Evolutionary conservation across 768 basidiomycete genomes (phyloP).

Genomic region (Rhizopogon vinicolor): DNA sequence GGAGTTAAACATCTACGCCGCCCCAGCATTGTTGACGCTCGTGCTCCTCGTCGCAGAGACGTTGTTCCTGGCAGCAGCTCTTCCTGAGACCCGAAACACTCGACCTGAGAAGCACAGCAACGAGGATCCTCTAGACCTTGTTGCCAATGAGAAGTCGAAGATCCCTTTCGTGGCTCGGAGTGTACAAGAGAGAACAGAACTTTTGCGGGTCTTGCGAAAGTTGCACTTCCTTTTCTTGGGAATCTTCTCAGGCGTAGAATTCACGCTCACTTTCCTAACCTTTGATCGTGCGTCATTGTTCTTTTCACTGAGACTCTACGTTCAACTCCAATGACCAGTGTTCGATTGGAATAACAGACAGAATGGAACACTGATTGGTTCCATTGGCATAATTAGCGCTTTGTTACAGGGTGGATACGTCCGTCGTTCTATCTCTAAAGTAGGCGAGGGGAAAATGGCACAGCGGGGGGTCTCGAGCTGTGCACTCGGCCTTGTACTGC

Average conservation of each 20-base stretch:
- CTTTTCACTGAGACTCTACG: not conserved
- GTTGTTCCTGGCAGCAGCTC: slow-evolving; percentile 60
- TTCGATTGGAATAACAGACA: slow-evolving; percentile 88
- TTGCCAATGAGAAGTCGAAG: slow-evolving; percentile 14
- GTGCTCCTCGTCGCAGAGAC: slow-evolving; percentile 78
- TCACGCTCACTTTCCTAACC: slow-evolving; percentile 93
- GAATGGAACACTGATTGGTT: slow-evolving; percentile 79
- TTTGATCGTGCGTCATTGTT: slow-evolving; percentile 64
- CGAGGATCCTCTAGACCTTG: slow-evolving; percentile 13
- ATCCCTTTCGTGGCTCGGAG: slow-evolving; percentile 9
- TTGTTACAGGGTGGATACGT: slow-evolving; percentile 94
- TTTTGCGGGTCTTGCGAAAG: slow-evolving; percentile 55
- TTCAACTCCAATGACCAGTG: slow-evolving; percentile 39
- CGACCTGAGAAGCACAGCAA: slow-evolving; percentile 11
- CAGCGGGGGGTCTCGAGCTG: slow-evolving; percentile 75
- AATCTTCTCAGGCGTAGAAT: slow-evolving; percentile 93
- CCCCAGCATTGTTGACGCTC: slow-evolving; percentile 83
- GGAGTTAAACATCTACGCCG: slow-evolving; percentile 85
- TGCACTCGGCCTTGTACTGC: slow-evolving; percentile 60
- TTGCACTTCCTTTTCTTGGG: slow-evolving; percentile 85
- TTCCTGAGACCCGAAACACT: slow-evolving; percentile 83
- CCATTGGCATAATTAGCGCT: slow-evolving; percentile 88
- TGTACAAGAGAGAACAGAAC: slow-evolving; percentile 46
- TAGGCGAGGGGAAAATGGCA: slow-evolving; percentile 82
- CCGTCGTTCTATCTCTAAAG: slow-evolving; percentile 67